Conservation (phyloP, 345 rosid species). For the Cochlearia excelsa region DNA sequence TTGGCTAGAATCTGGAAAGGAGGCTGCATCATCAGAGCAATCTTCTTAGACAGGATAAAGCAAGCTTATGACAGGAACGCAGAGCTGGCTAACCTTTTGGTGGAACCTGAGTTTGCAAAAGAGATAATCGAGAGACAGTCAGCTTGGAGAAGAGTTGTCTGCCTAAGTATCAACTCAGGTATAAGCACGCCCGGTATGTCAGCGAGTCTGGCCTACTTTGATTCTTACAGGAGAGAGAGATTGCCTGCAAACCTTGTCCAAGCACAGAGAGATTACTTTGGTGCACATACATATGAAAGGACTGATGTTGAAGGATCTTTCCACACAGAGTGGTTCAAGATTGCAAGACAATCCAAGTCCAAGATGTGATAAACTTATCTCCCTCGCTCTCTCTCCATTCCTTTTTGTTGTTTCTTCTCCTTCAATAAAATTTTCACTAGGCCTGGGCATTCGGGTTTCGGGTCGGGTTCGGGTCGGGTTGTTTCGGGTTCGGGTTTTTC, state of each 20-base stretch:
- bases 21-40: conserved; percentile 91
- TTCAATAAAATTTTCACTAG: no score
- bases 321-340: conserved; percentile 92
- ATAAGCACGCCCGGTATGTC: conserved; percentile 97
- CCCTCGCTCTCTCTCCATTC: not conserved
- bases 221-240: conserved; percentile 89
- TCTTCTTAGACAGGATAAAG: conserved; percentile 94
- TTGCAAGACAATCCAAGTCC: conserved; percentile 40
- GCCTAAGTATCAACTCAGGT: conserved; percentile 74
- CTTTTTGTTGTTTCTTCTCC: no score
- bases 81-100: conserved; percentile 64
- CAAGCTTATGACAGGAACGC: conserved; percentile 86
- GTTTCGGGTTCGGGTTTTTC: no score
- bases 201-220: conserved; percentile 86
- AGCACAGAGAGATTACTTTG: conserved; percentile 96
- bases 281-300: conserved; percentile 98
- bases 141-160: conserved; percentile 94
- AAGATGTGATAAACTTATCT: not conserved
- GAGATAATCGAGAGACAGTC: conserved; percentile 97
- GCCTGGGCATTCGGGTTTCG: no score
- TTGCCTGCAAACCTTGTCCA: conserved; percentile 92
- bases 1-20: conserved; percentile 98
- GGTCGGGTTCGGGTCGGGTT: no score
- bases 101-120: conserved; percentile 86
- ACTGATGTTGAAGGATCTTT: conserved; percentile 69